Evolutionary conservation across 305 asterid genomes (phyloP), one percentile per base, ranked within the genome.

Genomic region (Plantago lanceolata): DNA sequence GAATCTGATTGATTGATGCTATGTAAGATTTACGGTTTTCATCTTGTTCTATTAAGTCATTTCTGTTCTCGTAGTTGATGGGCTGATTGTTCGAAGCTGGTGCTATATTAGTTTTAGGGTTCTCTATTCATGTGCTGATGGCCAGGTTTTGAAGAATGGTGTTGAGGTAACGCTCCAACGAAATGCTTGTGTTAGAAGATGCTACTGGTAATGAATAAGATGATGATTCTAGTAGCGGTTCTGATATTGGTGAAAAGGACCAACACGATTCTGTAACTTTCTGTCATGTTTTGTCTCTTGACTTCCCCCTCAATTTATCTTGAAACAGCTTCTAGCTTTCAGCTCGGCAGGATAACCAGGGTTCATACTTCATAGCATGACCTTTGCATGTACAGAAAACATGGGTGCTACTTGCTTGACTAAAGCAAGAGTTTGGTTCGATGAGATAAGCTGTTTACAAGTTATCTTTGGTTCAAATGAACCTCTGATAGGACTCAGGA

Each of bases 121-220:
- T n/a, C n/a, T 29, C 19, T 65, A 35, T 67, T 20, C 7, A 20
- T 63, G 59, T 15, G 37, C 44, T 57, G 51, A 7, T 63, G 40
- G 55, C 73, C 73, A 92, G 98, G 98, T 89, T 58, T 70, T 93
- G 82, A 93, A 87, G 79, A 93, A 93, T 71, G 98, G 98, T 13
- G 94, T 83, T 67, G 98, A 93, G 76, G 98, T 89, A 58, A 89
- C 89, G 80, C 95, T 93, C 65, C 98, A 93, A 75, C 71, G 97
- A 65, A 93, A 93, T 77, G 98, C 98, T 29, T 43, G 97, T 93
- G 53, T 64, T 93, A 72, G 97, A 93, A 69, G 90, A 83, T 53
- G 95, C 97, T 51, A 89, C 97, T 11, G 97, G 97, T 15, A 83
- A 87, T 59, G 97, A 93, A 77, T 96, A 81, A 28, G 91, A 84